Evolutionary conservation across 1,284 basidiomycete species (phyloP).

Genomic region (Naganishia albida): DNA sequence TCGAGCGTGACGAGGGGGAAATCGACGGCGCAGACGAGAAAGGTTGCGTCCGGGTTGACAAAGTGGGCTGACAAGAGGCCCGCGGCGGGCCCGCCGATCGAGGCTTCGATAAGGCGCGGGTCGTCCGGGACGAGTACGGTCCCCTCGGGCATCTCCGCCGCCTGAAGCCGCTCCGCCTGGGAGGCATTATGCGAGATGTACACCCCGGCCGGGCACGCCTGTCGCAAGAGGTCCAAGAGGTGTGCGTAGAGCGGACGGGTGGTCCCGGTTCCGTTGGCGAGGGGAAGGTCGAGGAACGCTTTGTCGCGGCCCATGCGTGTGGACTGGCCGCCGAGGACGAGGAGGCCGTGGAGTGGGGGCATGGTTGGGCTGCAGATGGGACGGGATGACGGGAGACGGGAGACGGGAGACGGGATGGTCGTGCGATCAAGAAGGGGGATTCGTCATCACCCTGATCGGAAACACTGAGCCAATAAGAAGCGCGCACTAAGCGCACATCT

Average conservation of each 20-base stretch:
- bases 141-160: neutral
- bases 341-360: slow-evolving; percentile 11
- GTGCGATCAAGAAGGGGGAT: too few relatives aligned
- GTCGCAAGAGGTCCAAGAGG: slow-evolving; percentile 10
- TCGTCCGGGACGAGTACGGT: slow-evolving; percentile 22
- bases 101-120: neutral
- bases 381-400: too few relatives aligned
- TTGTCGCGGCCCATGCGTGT: slow-evolving; percentile 32
- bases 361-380: too few relatives aligned
- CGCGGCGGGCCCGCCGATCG: slow-evolving; percentile 29
- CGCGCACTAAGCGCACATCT: too few relatives aligned
- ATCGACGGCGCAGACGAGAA: slow-evolving; percentile 29
- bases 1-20: slow-evolving; percentile 30
- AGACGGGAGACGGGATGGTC: too few relatives aligned
- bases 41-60: slow-evolving; percentile 2
- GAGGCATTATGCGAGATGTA: slow-evolving; percentile 23
- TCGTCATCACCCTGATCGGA: too few relatives aligned
- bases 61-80: slow-evolving; percentile 21
- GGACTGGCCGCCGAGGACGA: slow-evolving; percentile 32
- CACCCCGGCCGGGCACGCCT: slow-evolving; percentile 20
- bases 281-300: slow-evolving; percentile 28
- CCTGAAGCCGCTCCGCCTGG: neutral
- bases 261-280: neutral
- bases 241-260: slow-evolving; percentile 22
- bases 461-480: too few relatives aligned